Conservation (phyloP, 2,329 filamentous ascomycete species). For the Fusarium subtropicale region DNA sequence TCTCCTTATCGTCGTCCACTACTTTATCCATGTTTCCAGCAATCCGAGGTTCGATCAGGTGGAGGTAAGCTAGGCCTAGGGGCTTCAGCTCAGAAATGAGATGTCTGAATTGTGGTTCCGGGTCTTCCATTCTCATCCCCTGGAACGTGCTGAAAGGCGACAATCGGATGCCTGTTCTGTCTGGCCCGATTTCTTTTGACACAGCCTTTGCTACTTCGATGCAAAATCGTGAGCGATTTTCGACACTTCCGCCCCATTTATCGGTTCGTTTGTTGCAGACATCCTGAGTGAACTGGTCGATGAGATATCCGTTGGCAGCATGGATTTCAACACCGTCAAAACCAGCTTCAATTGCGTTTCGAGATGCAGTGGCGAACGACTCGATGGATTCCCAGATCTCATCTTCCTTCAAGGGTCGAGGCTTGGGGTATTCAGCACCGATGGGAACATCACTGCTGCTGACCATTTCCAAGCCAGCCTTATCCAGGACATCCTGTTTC, state of each 20-base stretch:
- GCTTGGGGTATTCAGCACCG: neutral
- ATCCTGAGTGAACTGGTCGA: slow-evolving; percentile 23
- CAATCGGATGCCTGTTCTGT: slow-evolving; percentile 66
- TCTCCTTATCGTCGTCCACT: slow-evolving; percentile 51
- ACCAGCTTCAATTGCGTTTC: slow-evolving; percentile 4
- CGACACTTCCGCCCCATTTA: slow-evolving; percentile 64
- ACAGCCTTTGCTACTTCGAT: slow-evolving; percentile 60
- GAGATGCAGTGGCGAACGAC: slow-evolving; percentile 14
- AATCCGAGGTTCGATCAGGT: slow-evolving; percentile 69
- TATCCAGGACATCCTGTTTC: neutral
- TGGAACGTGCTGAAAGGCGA: slow-evolving; percentile 71
- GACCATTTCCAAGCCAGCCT: slow-evolving; percentile 10
- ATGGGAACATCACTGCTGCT: slow-evolving; percentile 25
- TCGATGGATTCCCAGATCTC: slow-evolving; percentile 13
- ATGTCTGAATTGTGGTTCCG: slow-evolving; percentile 71
- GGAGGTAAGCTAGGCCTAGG: slow-evolving; percentile 69
- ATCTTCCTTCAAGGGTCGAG: neutral
- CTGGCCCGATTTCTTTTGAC: slow-evolving; percentile 58
- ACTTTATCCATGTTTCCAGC: slow-evolving; percentile 54
- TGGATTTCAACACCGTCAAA: slow-evolving; percentile 26
- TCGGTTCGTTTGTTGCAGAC: slow-evolving; percentile 62
- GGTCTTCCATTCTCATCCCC: slow-evolving; percentile 69
- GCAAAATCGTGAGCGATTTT: slow-evolving; percentile 59
- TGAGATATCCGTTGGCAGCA: slow-evolving; percentile 27
- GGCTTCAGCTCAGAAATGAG: slow-evolving; percentile 63